Evolutionary conservation across 495 filamentous ascomycete species (phyloP), one percentile per base, ranked within the genome.

Genomic region (Aspergillus hancockii): DNA sequence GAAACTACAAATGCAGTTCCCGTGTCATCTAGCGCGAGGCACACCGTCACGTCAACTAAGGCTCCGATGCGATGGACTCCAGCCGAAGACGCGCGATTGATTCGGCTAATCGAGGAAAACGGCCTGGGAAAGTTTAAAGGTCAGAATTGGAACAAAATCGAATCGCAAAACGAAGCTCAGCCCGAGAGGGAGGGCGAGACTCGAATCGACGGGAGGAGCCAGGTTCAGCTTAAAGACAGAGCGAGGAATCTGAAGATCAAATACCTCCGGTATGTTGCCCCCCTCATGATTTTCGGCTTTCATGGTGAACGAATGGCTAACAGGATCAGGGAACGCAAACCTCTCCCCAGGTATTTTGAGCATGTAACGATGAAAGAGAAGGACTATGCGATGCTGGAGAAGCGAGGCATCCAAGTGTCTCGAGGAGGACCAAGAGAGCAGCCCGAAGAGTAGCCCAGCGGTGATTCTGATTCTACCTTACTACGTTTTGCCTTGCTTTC

Each of bases 181-280:
- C 61, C 68, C 0, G 57, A 40, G 3, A 7, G 12, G n/a, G 46
- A 58, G 5, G 68, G 67, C 13, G 74, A 72, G 34, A 64, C 59
- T 7, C 49, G 62, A 30, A 47, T 73, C 18, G 86, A 86, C 53
- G 84, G 89, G 49, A 81, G 90, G 13, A 87, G 85, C 28, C 88
- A 92, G 63, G 87, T 92, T 0, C 86, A 93, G 61, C 67, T 93
- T 8, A 94, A 94, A 67, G 91, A 94, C 64, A 90, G 91, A 58
- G 91, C 91, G 3, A 74, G 91, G 25, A 95, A 91, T 56, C 65
- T 94, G n/a, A 62, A 67, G 34, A 61, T 62, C 7, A 55, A 49
- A 28, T 67, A 49, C 47, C 22, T 55, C 12, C 62, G 63, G 71
- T 72, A 64, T 4, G 63, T 45, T 19, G 51, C 28, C 23, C 6